phyloP scores from a whole-genome alignment of 73 alveolate genomes.

The Tetrahymena elliotti region DNA sequence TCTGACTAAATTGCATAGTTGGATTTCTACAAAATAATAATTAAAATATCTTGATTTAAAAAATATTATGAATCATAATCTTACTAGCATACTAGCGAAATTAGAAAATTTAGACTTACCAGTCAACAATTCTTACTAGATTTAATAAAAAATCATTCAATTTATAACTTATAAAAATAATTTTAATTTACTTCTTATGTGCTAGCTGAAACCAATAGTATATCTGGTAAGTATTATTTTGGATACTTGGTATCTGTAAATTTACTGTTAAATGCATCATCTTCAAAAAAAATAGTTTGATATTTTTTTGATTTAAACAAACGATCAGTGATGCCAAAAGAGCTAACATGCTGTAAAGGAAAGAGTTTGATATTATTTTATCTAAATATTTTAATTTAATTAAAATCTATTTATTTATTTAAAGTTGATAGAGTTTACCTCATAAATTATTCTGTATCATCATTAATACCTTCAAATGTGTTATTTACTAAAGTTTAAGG shows the following conservation, averaged over 20 bases:
- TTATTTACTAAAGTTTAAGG: neutral
- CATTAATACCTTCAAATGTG: neutral
- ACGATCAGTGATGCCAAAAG: neutral
- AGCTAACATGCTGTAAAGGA: neutral
- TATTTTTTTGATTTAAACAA: neutral
- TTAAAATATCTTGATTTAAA: neutral
- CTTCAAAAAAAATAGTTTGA: neutral
- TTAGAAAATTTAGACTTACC: neutral
- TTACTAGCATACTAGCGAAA: neutral
- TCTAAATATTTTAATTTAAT: neutral
- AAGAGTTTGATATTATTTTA: neutral
- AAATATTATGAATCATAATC: neutral
- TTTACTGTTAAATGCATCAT: neutral
- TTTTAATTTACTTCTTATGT: neutral
- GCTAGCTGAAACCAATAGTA: neutral
- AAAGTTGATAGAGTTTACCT: neutral
- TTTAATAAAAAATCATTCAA: neutral
- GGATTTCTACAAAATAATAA: neutral
- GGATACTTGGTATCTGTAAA: neutral
- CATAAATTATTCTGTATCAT: neutral
- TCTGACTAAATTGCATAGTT: neutral
- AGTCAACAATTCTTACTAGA: neutral
- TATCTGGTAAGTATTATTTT: neutral
- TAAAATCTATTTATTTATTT: neutral
- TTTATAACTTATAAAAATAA: neutral